phyloP scores from a whole-genome alignment of 176 grass and related monocot genomes.

The Miscanthus lutarioriparius region DNA sequence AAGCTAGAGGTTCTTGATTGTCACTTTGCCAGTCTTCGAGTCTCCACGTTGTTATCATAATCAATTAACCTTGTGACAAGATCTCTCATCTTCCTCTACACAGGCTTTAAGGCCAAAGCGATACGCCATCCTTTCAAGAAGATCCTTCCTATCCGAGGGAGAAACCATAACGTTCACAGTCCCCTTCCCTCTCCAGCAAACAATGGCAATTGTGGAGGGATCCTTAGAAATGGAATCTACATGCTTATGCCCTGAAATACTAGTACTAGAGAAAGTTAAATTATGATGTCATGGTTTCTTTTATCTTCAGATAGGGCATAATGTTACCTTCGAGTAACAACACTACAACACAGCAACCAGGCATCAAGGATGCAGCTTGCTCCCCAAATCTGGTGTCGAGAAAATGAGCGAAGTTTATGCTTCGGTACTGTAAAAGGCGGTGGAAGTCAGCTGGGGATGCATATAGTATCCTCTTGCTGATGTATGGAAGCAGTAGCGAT shows the following conservation, averaged over 20 bases:
- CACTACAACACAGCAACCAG: constrained; percentile 80
- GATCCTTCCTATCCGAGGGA: constrained; percentile 66
- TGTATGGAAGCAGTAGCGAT: constrained; percentile 67
- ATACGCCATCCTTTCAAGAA: constrained; percentile 67
- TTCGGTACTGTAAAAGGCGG: constrained; percentile 64
- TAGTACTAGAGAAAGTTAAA: constrained; percentile 6
- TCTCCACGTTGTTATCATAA: background rate
- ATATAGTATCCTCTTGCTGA: constrained; percentile 65
- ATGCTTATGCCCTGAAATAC: constrained; percentile 42
- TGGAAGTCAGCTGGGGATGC: constrained; percentile 66
- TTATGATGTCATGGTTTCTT: background rate
- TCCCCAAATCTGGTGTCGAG: constrained; percentile 46
- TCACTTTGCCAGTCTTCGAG: background rate
- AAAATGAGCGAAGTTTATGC: constrained; percentile 73
- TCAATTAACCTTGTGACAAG: constrained; percentile 4
- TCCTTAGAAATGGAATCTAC: constrained; percentile 40
- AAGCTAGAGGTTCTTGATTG: background rate
- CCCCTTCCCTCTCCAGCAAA: constrained; percentile 96
- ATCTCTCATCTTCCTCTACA: constrained; percentile 7
- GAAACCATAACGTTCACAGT: constrained; percentile 88
- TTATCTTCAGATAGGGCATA: background rate
- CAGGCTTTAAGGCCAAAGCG: constrained; percentile 31
- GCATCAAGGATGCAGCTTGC: constrained; percentile 52
- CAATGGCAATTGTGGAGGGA: constrained; percentile 62
- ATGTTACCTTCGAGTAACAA: constrained; percentile 65